phyloP scores from a whole-genome alignment of 495 filamentous ascomycete species.

The Penicillium lagena region DNA sequence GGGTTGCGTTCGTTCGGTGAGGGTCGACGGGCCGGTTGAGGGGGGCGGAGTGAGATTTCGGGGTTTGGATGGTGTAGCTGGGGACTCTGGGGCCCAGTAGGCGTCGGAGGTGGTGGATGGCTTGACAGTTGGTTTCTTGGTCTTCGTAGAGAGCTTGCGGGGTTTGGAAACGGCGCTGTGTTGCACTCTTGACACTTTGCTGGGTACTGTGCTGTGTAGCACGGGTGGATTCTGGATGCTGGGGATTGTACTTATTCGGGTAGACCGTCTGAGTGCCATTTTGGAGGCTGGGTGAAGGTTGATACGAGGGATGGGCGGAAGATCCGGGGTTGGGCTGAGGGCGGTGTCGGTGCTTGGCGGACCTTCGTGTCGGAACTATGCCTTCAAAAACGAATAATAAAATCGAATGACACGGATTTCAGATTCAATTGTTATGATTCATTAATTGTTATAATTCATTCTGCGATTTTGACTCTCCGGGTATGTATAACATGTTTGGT shows the following conservation, averaged over 20 bases:
- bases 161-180: constrained; percentile 25
- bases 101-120: constrained; percentile 7
- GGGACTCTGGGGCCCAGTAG: constrained; percentile 19
- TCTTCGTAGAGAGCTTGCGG: constrained; percentile 18
- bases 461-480: no score
- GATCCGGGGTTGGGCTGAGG: neutral
- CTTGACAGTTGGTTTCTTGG: constrained; percentile 6
- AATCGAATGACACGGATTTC: no score
- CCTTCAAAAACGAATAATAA: no score
- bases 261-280: constrained; percentile 55
- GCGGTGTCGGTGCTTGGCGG: no score
- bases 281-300: neutral
- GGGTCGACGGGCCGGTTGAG: constrained; percentile 55
- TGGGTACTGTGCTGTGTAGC: constrained; percentile 24
- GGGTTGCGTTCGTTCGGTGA: constrained; percentile 64
- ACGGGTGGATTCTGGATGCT: constrained; percentile 19
- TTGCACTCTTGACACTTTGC: constrained; percentile 17
- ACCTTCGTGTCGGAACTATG: no score
- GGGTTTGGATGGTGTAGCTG: constrained; percentile 5
- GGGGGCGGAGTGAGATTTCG: constrained; percentile 35
- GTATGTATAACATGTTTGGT: neutral
- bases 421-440: no score
- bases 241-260: constrained; percentile 45
- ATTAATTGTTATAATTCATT: no score
- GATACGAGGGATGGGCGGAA: neutral